Base-by-base conservation (phyloP, 2,329 filamentous ascomycete species). In the Periglandula ipomoeae region DNA sequence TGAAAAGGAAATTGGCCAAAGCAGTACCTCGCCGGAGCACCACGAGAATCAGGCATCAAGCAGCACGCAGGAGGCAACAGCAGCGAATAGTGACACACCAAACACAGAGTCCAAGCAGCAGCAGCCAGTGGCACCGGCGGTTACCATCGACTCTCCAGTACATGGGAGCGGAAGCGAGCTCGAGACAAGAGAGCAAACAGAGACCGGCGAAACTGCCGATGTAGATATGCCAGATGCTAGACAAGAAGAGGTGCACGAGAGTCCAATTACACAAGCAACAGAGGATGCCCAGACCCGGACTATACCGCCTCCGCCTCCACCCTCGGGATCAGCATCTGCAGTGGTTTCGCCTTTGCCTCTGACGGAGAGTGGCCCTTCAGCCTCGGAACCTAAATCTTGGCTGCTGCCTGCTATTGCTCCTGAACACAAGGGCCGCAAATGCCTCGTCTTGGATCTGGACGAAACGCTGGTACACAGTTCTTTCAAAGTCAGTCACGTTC, bases 381-480 rank as follows among this genome's bases (percentile, higher is more conserved):
- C 64, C 15, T 68, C 67, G 11, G 69, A 67, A 50, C 59, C 41
- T 65, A 76, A 59, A 69, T 82, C 84, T 59, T 88, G 79, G 69
- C 74, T 98, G 32, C 71, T 98, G 48, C 89, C 89, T n/a, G 84
- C 90, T 1, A 79, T 91, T 56, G 75, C 82, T 37, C 84, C 88
- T 23, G 84, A 87, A 58, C 81, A 93, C 59, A 82, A 85, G 66
- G 89, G 89, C 24, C 84, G 87, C 62, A 98, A 98, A 68, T 98
- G 93, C 60, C 72, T 98, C 37, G 91, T 98, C 17, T 76, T 98
- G 41, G 93, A 98, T 71, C 73, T 98, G 52, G 93, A 98, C 58
- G 93, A 98, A 68, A 98, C 93, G 1, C 71, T 98, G 46, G 93
- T 98, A 22, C 93, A 98, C 71, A 97, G 93, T 67, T 97, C 93